Conservation (phyloP, 768 basidiomycete species). For the Sporobolomyces phaffii region DNA sequence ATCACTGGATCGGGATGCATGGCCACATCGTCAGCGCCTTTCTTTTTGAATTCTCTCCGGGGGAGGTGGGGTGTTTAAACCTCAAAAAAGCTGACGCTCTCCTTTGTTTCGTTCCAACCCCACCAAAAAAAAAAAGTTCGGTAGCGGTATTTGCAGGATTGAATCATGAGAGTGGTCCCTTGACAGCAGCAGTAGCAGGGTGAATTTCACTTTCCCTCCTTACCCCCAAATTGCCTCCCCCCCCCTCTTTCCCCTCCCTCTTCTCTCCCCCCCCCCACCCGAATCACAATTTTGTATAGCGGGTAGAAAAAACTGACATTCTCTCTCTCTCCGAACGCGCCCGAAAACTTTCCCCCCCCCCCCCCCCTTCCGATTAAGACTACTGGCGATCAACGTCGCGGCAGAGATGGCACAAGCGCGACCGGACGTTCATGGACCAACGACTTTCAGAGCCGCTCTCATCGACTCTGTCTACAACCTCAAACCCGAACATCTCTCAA, state of each 20-base stretch:
- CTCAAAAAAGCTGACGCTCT: too few relatives aligned
- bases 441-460: conserved; percentile 60
- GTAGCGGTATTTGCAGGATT: conserved; percentile 62
- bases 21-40: conserved; percentile 37
- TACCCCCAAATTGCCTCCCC: neutral
- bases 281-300: too few relatives aligned
- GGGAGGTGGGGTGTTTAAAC: too few relatives aligned
- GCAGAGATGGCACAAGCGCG: conserved; percentile 57
- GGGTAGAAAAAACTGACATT: too few relatives aligned
- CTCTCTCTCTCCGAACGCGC: too few relatives aligned
- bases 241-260: conserved; percentile 1
- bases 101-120: too few relatives aligned
- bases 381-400: conserved; percentile 57
- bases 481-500: conserved; percentile 42
- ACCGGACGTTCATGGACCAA: conserved; percentile 56
- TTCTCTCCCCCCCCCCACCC: too few relatives aligned
- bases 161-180: conserved; percentile 44
- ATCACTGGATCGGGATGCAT: conserved; percentile 92
- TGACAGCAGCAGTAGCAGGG: conserved; percentile 71
- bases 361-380: too few relatives aligned
- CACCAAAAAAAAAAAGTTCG: conserved; percentile 58
- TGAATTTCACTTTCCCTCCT: too few relatives aligned
- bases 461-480: conserved; percentile 57
- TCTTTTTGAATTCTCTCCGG: too few relatives aligned
- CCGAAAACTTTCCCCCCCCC: neutral